Evolutionary conservation across 2,329 filamentous ascomycete genomes (phyloP).

Genomic region (Ceratocystis harringtonii): DNA sequence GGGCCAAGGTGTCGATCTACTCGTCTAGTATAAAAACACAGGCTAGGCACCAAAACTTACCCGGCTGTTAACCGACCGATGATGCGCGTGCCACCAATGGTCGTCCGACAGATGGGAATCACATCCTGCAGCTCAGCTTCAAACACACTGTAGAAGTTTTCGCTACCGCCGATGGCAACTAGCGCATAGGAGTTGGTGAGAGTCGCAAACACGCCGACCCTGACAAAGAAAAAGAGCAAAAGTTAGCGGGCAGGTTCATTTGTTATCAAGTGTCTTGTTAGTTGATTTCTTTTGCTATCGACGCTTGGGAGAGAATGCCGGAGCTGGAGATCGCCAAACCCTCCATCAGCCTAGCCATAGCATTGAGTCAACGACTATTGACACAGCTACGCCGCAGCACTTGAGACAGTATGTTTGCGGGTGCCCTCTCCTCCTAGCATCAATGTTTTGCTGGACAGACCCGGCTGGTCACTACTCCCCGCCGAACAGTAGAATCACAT

Average conservation of each 20-base stretch:
- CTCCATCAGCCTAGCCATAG: too few relatives aligned
- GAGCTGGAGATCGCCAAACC: too few relatives aligned
- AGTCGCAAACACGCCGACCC: slow-evolving; percentile 90
- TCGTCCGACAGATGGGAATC: slow-evolving; percentile 91
- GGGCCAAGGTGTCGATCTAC: background rate
- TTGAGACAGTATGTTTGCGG: too few relatives aligned
- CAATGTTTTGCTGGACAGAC: background rate
- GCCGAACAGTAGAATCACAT: background rate
- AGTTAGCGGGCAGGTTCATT: slow-evolving; percentile 14
- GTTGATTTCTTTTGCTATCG: background rate
- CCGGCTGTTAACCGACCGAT: slow-evolving; percentile 89
- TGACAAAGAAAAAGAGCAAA: slow-evolving; percentile 26
- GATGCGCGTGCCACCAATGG: slow-evolving; percentile 91
- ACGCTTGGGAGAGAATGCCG: background rate
- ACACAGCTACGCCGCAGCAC: too few relatives aligned
- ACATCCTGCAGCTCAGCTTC: slow-evolving; percentile 95
- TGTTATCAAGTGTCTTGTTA: background rate
- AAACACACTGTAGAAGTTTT: slow-evolving; percentile 99
- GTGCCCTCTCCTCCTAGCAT: too few relatives aligned
- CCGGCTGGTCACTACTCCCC: too few relatives aligned
- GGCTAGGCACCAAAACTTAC: slow-evolving; percentile 31
- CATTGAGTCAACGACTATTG: too few relatives aligned
- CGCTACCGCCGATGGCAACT: slow-evolving; percentile 83
- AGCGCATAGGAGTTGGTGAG: slow-evolving; percentile 96
- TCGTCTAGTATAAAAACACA: background rate